Evolutionary conservation across 2,329 filamentous ascomycete species (phyloP), one percentile per base, ranked within the genome.

Genomic region (Metarhizium rileyi): DNA sequence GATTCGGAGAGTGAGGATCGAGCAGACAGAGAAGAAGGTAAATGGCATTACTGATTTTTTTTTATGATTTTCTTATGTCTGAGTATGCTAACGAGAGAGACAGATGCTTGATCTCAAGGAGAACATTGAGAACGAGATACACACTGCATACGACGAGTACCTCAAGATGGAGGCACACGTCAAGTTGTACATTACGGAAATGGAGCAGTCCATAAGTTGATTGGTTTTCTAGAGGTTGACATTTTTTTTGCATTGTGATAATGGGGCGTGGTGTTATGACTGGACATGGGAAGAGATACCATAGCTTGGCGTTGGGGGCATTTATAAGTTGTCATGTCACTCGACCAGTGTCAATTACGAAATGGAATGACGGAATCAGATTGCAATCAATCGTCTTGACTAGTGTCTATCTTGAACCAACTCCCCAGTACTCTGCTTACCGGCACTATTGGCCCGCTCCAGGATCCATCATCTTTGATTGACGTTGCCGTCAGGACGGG

Each of bases 11-110:
- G 88, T 96, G n/a, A 77, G 90, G 53, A 97, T 98, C 55, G 93
- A 98, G 70, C 90, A 96, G 72, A 95, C 89, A 8, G 91, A 97
- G 77, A 97, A 97, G 73, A 97, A 97, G 87, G 90, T 90, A 73
- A 48, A 56, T 50, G 28, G 22, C 20, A 3, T 8, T 4, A 22
- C 7, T 7, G n/a, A 18, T 42, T 5, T 38, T 22, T 22, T 14
- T 16, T 36, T 5, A 5, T 36, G 6, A 9, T 14, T 36, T 36
- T 36, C 14, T 38, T 18, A 9, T n/a, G 5, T 36, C 18, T n/a
- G 12, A 28, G 47, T n/a, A 36, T 45, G 46, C 40, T 36, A 47
- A 50, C 25, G 48, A 25, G 18, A 44, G n/a, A 53, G 14, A 30
- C 55, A 96, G 90, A 98, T 97, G 91, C 83, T 86, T 44, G 93